A percentile compares a stretch with the other conserved stretches of the same genome.
Evolutionary conservation across 2,329 filamentous ascomycete species (phyloP).

Genomic region (Moelleriella libera): DNA sequence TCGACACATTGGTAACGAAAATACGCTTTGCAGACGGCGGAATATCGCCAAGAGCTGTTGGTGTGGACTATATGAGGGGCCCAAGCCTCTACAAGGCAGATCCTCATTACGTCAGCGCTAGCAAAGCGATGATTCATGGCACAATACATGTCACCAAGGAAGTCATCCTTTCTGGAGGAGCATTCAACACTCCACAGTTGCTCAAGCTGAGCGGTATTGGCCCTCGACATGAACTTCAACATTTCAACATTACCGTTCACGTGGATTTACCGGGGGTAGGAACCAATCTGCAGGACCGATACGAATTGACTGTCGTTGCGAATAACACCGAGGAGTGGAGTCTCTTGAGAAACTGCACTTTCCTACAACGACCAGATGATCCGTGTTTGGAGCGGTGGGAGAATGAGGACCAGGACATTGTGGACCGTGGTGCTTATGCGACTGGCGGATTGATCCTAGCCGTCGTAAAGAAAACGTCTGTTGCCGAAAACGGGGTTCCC

Average conservation of each 20-base stretch:
- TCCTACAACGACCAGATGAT: constrained; percentile 12
- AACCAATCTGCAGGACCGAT: constrained; percentile 26
- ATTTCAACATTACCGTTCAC: constrained; percentile 33
- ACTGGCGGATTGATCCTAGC: background rate
- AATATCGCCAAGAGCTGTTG: constrained; percentile 19
- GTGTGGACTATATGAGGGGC: constrained; percentile 26
- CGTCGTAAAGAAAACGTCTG: background rate
- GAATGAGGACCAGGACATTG: background rate
- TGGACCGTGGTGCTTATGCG: background rate
- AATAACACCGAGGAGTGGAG: constrained; percentile 5
- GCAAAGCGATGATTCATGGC: background rate
- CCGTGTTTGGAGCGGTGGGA: constrained; percentile 20
- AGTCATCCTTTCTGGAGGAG: constrained; percentile 32
- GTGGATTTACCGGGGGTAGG: constrained; percentile 48
- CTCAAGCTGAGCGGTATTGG: constrained; percentile 32
- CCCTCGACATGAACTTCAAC: constrained; percentile 19
- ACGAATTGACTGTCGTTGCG: constrained; percentile 10
- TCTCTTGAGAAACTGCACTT: constrained; percentile 12
- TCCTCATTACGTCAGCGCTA: background rate
- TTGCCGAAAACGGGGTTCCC: background rate
- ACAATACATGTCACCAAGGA: constrained; percentile 21
- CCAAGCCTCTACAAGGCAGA: constrained; percentile 18
- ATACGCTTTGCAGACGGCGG: constrained; percentile 16
- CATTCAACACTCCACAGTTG: constrained; percentile 30
- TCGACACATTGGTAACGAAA: constrained; percentile 15